Percentiles rank a stretch among this genome's conserved stretches.
Conservation (phyloP, 768 basidiomycete species). For the Sarcomyxa edulis region DNA sequence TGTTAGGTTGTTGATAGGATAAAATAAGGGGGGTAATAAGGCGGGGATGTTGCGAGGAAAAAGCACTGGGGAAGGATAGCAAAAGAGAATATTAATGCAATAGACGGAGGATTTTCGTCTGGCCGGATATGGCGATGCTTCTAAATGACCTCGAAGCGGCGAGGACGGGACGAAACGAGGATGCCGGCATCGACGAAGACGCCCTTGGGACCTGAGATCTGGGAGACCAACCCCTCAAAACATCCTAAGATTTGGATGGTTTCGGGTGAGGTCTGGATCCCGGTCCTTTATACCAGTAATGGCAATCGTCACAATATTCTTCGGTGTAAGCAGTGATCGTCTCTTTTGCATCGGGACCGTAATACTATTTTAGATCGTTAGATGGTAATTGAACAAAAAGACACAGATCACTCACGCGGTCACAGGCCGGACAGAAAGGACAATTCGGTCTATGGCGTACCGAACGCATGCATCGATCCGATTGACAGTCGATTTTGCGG, state of each 20-base stretch:
- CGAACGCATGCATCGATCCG: constrained; percentile 34
- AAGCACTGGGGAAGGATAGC: too few relatives aligned
- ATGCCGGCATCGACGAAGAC: too few relatives aligned
- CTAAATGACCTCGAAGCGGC: too few relatives aligned
- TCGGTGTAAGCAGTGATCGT: constrained; percentile 44
- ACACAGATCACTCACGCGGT: constrained; percentile 28
- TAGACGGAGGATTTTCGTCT: too few relatives aligned
- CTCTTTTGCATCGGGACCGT: constrained; percentile 67
- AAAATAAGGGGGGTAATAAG: too few relatives aligned
- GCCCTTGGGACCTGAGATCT: too few relatives aligned
- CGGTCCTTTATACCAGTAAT: constrained; percentile 51
- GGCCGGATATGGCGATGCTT: too few relatives aligned
- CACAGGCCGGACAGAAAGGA: constrained; percentile 36
- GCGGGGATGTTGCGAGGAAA: too few relatives aligned
- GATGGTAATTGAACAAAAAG: constrained; percentile 5
- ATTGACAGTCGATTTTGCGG: constrained; percentile 51
- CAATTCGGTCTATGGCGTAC: constrained; percentile 26
- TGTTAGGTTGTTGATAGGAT: too few relatives aligned
- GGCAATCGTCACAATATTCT: constrained; percentile 53
- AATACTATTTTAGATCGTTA: constrained; percentile 42
- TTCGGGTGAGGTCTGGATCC: constrained; percentile 36
- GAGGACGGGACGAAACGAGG: too few relatives aligned
- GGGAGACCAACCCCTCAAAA: too few relatives aligned
- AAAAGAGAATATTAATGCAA: not conserved
- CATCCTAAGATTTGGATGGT: too few relatives aligned